These are phyloP conservation scores for Antitrichia curtipendula DNA, from an alignment of 225 moss, liverwort and hornwort species.

Conservation along the genomic window DNA sequence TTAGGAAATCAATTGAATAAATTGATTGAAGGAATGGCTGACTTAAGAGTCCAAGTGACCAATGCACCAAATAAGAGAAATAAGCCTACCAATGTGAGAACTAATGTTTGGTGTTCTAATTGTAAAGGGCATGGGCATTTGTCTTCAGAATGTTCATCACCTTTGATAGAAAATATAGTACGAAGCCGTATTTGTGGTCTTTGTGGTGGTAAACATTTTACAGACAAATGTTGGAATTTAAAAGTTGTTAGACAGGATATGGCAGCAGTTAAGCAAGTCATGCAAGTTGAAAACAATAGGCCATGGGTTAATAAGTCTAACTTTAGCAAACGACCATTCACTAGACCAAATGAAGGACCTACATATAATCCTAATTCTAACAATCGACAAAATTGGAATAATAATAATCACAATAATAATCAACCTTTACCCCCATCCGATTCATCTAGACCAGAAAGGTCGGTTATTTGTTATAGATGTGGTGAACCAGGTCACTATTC, in stretches of 20 bases:
- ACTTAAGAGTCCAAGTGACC: neutral
- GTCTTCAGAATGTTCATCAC: neutral
- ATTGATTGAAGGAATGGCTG: neutral
- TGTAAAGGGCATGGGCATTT: neutral
- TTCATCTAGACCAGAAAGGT: too few relatives aligned
- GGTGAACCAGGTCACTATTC: too few relatives aligned
- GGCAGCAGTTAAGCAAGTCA: neutral
- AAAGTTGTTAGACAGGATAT: neutral
- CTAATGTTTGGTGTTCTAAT: neutral
- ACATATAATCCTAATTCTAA: neutral
- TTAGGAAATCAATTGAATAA: neutral
- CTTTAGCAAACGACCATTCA: neutral
- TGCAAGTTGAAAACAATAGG: neutral
- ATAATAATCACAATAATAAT: neutral
- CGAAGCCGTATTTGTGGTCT: neutral
- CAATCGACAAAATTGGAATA: neutral
- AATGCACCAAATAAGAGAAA: neutral
- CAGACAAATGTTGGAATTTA: neutral
- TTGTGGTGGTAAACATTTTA: neutral
- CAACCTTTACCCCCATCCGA: neutral
- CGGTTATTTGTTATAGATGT: too few relatives aligned
- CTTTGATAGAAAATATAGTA: neutral
- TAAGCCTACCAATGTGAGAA: neutral
- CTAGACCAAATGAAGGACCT: neutral
- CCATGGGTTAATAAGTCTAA: neutral